Evolutionary conservation across 1,139 yeast species (phyloP), one percentile per base, ranked within the genome.

Genomic region (Candida labiduridarum): DNA sequence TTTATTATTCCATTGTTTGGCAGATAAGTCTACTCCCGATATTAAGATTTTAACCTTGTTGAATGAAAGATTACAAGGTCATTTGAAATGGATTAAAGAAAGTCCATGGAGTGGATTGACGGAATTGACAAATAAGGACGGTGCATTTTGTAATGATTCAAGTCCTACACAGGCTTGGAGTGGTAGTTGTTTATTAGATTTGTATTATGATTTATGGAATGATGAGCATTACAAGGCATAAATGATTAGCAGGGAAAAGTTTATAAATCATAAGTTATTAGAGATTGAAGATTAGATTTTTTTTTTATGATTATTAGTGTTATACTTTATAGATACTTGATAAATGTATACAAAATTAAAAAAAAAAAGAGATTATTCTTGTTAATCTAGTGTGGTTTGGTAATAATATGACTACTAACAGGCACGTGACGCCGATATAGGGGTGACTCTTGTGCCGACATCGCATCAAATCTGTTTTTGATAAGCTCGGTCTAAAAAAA

Each of bases 141-240:
- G 98, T 4, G 84, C 74, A 38, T 59, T 84, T 11, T 94, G 98
- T 66, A 62, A 67, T 14, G 99, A 94, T 65, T 89, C 96, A 1
- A 87, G 96, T 57, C 97, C 98, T 3, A 85, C 97, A 0, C 99
- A 94, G 66, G 98, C 98, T 0, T 94, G 99, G 99, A 88, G 96
- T 63, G 72, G 91, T 0, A 87, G 95, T 3, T 89, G 97, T 60
- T 70, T 94, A 53, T 70, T 94, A 47, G 98, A 94, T 64, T 71
- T 94, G 52, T 88, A 85, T 67, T 78, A 79, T 56, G 96, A 90
- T 61, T 66, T 83, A 40, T 80, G 76, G 77, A 65, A 61, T 33
- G 58, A 53, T 35, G 49, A 49, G 25, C 50, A 49, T 33, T 55
- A 48, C 27, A 51, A 46, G 12, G 36, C 43, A 25, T 27, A 27